These are phyloP conservation scores for Gardenia jasminoides DNA, from an alignment of 257 asterid species.

Conservation along the genomic window DNA sequence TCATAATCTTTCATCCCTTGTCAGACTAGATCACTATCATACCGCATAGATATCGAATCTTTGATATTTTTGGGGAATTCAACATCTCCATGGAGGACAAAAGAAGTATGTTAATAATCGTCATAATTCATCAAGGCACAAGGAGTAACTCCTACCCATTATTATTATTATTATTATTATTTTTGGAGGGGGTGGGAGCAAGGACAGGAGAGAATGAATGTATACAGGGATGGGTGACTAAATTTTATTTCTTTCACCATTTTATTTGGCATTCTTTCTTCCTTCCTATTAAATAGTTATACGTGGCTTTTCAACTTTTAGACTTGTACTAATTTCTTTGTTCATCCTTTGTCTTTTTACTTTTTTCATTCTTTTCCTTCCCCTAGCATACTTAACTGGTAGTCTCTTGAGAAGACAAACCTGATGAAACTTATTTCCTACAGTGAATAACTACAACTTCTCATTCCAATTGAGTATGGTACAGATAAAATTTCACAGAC, in stretches of 20 bases:
- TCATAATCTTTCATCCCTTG: slow-evolving; percentile 12
- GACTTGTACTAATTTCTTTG: neutral
- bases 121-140: slow-evolving; percentile 8
- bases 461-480: neutral
- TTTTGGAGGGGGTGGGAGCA: neutral
- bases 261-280: neutral
- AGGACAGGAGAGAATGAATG: neutral
- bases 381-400: neutral
- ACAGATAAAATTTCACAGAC: neutral
- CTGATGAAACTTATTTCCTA: neutral
- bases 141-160: neutral
- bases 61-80: neutral
- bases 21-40: slow-evolving; percentile 11
- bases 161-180: neutral
- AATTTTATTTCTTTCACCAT: neutral
- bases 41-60: slow-evolving; percentile 15
- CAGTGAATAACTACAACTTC: neutral
- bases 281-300: neutral
- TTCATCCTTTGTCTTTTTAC: neutral
- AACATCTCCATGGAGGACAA: slow-evolving; percentile 12
- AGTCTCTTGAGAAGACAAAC: neutral
- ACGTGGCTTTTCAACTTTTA: neutral
- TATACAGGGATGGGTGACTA: neutral
- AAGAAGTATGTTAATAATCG: slow-evolving; percentile 11
- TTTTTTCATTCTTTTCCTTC: neutral